Percentiles rank a stretch among this genome's conserved stretches.
phyloP scores from a whole-genome alignment of 108 stramenopile species.

The Epithemia pelagica region DNA sequence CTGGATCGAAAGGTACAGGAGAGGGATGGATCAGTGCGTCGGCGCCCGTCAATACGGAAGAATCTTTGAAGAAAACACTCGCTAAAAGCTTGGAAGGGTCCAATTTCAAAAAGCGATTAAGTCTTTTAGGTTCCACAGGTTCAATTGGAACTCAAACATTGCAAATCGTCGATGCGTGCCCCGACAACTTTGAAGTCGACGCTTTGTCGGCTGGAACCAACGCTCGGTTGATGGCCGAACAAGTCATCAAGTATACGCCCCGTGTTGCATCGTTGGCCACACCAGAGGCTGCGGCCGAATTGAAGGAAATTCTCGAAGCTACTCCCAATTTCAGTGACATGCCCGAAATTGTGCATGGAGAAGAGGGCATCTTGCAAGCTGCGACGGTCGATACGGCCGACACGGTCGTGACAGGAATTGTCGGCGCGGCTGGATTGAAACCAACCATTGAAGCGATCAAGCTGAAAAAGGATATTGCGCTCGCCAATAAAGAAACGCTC shows the following conservation, averaged over 20 bases:
- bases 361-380: constrained; percentile 77
- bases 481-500: constrained; percentile 98
- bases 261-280: constrained; percentile 63
- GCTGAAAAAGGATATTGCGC: constrained; percentile 89
- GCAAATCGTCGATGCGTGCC: constrained; percentile 90
- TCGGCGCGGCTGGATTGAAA: constrained; percentile 90
- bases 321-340: constrained; percentile 39
- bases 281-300: constrained; percentile 53
- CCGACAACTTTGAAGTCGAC: constrained; percentile 89
- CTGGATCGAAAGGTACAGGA: constrained; percentile 66
- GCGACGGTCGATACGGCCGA: constrained; percentile 74
- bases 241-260: constrained; percentile 83
- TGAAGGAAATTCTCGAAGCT: constrained; percentile 39
- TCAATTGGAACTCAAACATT: constrained; percentile 96
- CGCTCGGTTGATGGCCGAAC: constrained; percentile 83
- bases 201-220: constrained; percentile 87
- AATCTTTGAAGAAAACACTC: constrained; percentile 61
- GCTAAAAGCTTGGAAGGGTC: constrained; percentile 66
- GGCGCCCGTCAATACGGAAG: constrained; percentile 70
- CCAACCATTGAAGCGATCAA: constrained; percentile 95
- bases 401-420: constrained; percentile 93
- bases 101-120: constrained; percentile 75
- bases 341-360: constrained; percentile 72
- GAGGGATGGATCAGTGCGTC: constrained; percentile 74
- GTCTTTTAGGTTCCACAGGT: constrained; percentile 87